Percentiles rank a stretch among this genome's conserved stretches.
Evolutionary conservation across 352 stramenopile genomes (phyloP).

Genomic region (Phytopythium chamaehyphon): DNA sequence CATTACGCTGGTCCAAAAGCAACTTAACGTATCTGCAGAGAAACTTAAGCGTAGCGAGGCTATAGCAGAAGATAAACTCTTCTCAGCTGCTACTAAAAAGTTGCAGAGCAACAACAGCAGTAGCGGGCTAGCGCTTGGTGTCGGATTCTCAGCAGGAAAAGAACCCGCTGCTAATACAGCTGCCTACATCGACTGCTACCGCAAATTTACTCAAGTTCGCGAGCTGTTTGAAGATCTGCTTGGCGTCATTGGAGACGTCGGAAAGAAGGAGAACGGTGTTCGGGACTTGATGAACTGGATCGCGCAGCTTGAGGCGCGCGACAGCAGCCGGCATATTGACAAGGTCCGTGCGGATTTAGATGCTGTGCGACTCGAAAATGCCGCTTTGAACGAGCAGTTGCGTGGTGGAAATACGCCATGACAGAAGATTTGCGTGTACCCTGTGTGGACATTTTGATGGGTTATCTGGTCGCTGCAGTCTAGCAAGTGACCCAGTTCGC

Average conservation of each 20-base stretch:
- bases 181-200: conserved; percentile 79
- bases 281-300: conserved; percentile 85
- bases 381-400: conserved; percentile 46
- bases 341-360: conserved; percentile 70
- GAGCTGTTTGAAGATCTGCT: conserved; percentile 86
- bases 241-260: conserved; percentile 49
- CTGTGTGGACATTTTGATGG: no score
- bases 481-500: no score
- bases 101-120: conserved; percentile 19
- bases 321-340: conserved; percentile 65
- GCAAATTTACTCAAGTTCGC: conserved; percentile 76
- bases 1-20: conserved; percentile 72
- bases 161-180: not conserved
- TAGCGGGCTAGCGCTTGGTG: not conserved
- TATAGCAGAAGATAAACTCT: conserved; percentile 83
- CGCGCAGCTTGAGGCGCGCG: conserved; percentile 66
- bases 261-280: conserved; percentile 71
- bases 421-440: not conserved
- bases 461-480: no score
- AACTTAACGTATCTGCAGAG: conserved; percentile 70
- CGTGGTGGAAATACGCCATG: conserved; percentile 6
- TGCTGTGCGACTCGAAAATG: conserved; percentile 68
- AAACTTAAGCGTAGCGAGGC: conserved; percentile 83
- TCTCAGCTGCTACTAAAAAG: conserved; percentile 44
- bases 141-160: not conserved